phyloP scores from a whole-genome alignment of 352 stramenopile species.

The Globisporangium parvum region DNA sequence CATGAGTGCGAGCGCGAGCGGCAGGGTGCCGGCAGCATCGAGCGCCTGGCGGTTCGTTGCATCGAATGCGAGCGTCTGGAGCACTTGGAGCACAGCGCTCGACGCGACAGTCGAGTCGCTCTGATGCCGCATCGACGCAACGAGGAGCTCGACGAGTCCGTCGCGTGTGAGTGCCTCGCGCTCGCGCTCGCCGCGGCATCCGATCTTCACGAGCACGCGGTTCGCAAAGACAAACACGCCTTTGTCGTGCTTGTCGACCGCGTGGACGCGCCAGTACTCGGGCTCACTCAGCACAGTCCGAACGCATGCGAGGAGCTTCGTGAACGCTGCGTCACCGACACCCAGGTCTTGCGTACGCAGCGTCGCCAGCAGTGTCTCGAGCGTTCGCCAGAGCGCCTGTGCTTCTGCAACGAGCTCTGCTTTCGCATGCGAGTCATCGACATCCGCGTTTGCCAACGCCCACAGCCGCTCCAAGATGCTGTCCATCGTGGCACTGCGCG shows the following conservation, averaged over 20 bases:
- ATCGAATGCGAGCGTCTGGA: slow-evolving; percentile 45
- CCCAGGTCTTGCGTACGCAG: slow-evolving; percentile 24
- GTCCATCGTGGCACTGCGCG: slow-evolving; percentile 20
- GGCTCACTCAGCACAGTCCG: slow-evolving; percentile 27
- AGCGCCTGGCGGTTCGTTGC: slow-evolving; percentile 29
- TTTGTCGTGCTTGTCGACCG: slow-evolving; percentile 12
- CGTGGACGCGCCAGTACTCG: slow-evolving; percentile 17
- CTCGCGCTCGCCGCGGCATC: slow-evolving; percentile 37
- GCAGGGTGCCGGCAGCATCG: slow-evolving; percentile 21
- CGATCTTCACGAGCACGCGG: slow-evolving; percentile 39
- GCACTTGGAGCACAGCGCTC: slow-evolving; percentile 27
- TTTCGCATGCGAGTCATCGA: background rate
- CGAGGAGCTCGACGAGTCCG: slow-evolving; percentile 29
- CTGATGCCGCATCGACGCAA: slow-evolving; percentile 18
- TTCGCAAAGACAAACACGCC: slow-evolving; percentile 34
- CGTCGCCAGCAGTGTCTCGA: slow-evolving; percentile 41
- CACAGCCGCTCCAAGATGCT: slow-evolving; percentile 35
- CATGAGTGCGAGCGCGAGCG: slow-evolving; percentile 31
- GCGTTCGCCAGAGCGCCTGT: slow-evolving; percentile 44
- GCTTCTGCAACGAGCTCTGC: slow-evolving; percentile 28
- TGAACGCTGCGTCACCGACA: slow-evolving; percentile 31
- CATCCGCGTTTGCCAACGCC: slow-evolving; percentile 13
- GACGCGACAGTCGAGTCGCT: slow-evolving; percentile 11
- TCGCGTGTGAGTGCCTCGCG: slow-evolving; percentile 35
- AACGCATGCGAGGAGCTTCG: slow-evolving; percentile 32